Evolutionary conservation across 2,329 filamentous ascomycete species (phyloP), one percentile per base, ranked within the genome.

Genomic region (Chaetomium sp.): DNA sequence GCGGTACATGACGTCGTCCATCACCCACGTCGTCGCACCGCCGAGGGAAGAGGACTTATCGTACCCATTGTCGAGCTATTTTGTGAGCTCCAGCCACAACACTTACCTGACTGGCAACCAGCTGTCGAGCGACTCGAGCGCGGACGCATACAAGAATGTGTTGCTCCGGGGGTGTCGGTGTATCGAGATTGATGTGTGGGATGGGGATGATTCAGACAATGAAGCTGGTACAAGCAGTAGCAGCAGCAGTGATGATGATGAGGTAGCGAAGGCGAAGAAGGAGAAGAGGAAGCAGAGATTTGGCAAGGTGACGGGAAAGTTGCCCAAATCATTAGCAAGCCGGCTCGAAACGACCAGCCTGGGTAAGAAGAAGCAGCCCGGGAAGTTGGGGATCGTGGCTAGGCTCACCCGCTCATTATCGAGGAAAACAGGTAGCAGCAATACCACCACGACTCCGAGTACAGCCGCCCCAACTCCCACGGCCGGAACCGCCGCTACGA

Each of bases 131-230:
- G 84, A 87, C 58, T 94, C 90, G 52, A 95, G 91, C 68, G 90
- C 89, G 0, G 88, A 91, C 62, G 88, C 89, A 2, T 96, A 96
- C 75, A 89, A 89, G 62, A 86, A 86, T 50, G 89, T 91, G 8
- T 76, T 96, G 55, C 81, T 90, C 63, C 84, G 89, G 51, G 91
- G 90, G 2, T 95, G 91, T 65, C 86, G 91, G 14, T 96, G 91
- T 71, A 86, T 96, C 57, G 91, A 96, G 73, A 89, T 96, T 58
- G 91, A 96, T 67, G 95, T 94, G 65, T 96, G 91, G 91, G 89
- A 96, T 68, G 91, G 91, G 43, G 84, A 87, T 66, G 87, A 70
- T 79, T 87, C 69, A 79, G 84, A 65, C 78, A 49, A 47, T 77
- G 87, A 70, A 79, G 53, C 33, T 27, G 55, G 35, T 44, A 50